Evolutionary conservation across 2,329 filamentous ascomycete genomes (phyloP).

Genomic region (Myotisia sp.): DNA sequence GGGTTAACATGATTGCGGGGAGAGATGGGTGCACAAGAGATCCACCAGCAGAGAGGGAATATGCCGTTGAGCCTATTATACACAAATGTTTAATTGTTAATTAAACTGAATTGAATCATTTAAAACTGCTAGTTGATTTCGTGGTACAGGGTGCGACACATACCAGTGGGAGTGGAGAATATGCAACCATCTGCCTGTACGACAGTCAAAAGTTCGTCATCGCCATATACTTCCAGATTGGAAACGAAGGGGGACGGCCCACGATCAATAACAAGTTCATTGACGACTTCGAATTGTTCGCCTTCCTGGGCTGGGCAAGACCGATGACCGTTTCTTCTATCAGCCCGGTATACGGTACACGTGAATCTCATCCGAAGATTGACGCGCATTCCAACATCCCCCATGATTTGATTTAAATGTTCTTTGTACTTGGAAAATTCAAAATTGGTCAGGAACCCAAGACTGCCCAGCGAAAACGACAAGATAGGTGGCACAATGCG

Average conservation of each 20-base stretch:
- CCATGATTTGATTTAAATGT: constrained; percentile 80
- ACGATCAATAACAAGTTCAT: constrained; percentile 95
- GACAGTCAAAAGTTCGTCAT: constrained; percentile 86
- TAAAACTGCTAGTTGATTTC: constrained; percentile 6
- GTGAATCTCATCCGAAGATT: constrained; percentile 98
- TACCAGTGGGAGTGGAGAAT: constrained; percentile 84
- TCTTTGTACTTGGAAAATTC: constrained; percentile 82
- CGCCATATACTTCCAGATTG: constrained; percentile 88
- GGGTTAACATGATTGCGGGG: constrained; percentile 87
- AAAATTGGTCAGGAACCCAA: constrained; percentile 94
- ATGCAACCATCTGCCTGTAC: constrained; percentile 96
- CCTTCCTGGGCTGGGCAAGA: constrained; percentile 60
- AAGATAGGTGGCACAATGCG: constrained; percentile 85
- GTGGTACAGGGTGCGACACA: constrained; percentile 11
- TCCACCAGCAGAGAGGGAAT: constrained; percentile 88
- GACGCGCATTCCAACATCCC: constrained; percentile 87
- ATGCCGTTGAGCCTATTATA: constrained; percentile 60
- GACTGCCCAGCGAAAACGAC: constrained; percentile 78
- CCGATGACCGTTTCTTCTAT: constrained; percentile 30
- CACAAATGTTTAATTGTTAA: constrained; percentile 1
- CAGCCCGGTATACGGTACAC: constrained; percentile 81
- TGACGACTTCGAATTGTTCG: constrained; percentile 94
- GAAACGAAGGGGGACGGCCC: constrained; percentile 95
- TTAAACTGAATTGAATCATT: neutral
- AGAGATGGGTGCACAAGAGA: constrained; percentile 94